Percentiles rank a stretch among this genome's conserved stretches.
These are phyloP conservation scores for Agrocybe chaxingu DNA, from an alignment of 768 basidiomycete genomes.

Conservation along the genomic window DNA sequence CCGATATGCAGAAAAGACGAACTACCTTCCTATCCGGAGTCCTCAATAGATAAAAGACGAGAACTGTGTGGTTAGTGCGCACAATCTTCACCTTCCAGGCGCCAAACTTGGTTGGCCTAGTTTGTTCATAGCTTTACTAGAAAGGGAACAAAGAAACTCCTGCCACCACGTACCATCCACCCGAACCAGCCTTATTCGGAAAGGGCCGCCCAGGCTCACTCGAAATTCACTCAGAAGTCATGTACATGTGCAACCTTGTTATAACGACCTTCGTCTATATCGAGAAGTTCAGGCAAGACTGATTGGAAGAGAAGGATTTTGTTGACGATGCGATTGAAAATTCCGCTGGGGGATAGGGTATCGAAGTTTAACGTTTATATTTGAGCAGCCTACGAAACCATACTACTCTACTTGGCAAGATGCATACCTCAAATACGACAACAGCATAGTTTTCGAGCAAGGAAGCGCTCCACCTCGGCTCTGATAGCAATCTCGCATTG, in stretches of 20 bases:
- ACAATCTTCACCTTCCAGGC: neutral
- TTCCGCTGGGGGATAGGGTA: no score
- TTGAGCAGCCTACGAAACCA: no score
- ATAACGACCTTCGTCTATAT: conserved; percentile 13
- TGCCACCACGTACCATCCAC: conserved; percentile 3
- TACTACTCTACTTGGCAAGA: no score
- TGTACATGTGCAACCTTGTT: conserved; percentile 12
- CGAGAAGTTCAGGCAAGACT: conserved; percentile 10
- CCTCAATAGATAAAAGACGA: neutral
- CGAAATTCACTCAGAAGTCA: conserved; percentile 10
- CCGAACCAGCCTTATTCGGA: neutral
- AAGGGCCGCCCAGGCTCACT: conserved; percentile 9
- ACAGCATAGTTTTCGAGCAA: no score
- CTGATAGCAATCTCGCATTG: no score
- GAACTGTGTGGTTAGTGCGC: conserved; percentile 3
- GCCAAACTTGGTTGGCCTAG: neutral
- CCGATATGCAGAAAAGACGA: no score
- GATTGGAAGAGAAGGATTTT: neutral
- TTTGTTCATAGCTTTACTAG: neutral
- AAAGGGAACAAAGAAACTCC: neutral
- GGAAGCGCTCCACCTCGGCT: no score
- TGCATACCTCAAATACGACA: no score
- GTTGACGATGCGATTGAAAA: no score
- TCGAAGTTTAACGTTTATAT: no score
- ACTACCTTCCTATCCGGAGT: no score